Evolutionary conservation across 139 green algal genomes (phyloP).

Genomic region (Haematococcus lacustris): DNA sequence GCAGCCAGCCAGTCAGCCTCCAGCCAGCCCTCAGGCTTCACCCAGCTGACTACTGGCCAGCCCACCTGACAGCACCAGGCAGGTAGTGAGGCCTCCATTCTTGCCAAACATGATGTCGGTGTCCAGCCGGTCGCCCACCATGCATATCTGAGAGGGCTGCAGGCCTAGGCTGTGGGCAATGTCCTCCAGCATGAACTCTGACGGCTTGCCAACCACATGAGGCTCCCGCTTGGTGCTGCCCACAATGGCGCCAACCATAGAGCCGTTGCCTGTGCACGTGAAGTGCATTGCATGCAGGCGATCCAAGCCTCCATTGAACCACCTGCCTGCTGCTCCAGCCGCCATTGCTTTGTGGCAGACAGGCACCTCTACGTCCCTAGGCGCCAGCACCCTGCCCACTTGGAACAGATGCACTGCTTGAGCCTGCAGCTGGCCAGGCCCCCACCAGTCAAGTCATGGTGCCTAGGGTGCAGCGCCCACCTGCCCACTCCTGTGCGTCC

Average conservation of each 20-base stretch:
- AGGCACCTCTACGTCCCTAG: too few species aligned
- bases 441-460: neutral
- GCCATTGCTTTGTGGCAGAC: too few species aligned
- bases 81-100: slow-evolving; percentile 84
- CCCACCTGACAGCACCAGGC: slow-evolving; percentile 71
- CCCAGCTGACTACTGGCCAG: neutral
- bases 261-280: slow-evolving; percentile 83
- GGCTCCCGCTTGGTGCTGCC: slow-evolving; percentile 88
- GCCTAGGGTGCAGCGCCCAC: slow-evolving; percentile 8
- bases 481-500: slow-evolving; percentile 76
- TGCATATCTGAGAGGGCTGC: slow-evolving; percentile 87
- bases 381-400: too few species aligned
- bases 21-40: neutral
- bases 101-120: slow-evolving; percentile 98
- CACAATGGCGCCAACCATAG: slow-evolving; percentile 95
- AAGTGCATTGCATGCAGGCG: too few species aligned
- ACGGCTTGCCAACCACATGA: slow-evolving; percentile 90
- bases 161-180: slow-evolving; percentile 74
- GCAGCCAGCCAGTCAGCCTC: neutral
- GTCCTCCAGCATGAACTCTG: slow-evolving; percentile 95
- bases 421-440: neutral
- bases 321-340: too few species aligned
- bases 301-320: too few species aligned
- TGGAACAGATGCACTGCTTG: too few species aligned
- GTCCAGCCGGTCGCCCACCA: slow-evolving; percentile 98